A percentile compares a stretch with the other conserved stretches of the same genome.
Evolutionary conservation across 768 basidiomycete species (phyloP).

Genomic region (Amanita subjunquillea): DNA sequence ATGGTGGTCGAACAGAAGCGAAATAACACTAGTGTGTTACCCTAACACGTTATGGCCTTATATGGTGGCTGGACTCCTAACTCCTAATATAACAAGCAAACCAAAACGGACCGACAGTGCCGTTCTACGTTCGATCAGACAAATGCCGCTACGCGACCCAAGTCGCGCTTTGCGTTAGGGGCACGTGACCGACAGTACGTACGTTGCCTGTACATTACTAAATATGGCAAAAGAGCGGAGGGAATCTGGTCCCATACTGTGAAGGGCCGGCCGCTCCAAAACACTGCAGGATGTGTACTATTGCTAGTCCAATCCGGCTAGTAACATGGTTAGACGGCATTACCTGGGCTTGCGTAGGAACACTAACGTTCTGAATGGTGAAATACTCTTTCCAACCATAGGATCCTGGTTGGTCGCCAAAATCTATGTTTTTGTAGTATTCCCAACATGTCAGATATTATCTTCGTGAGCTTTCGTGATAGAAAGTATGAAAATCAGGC

Average conservation of each 20-base stretch:
- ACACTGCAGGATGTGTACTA: slow-evolving; percentile 45
- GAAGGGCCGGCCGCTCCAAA: slow-evolving; percentile 47
- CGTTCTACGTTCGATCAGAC: too few relatives aligned
- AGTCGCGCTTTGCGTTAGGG: too few relatives aligned
- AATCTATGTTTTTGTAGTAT: slow-evolving; percentile 57
- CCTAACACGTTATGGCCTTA: too few relatives aligned
- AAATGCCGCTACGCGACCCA: too few relatives aligned
- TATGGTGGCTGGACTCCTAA: too few relatives aligned
- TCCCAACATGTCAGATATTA: slow-evolving; percentile 37
- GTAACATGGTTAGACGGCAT: background rate
- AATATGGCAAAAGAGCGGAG: background rate
- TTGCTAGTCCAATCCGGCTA: slow-evolving; percentile 29
- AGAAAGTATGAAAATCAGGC: background rate
- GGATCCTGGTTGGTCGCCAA: slow-evolving; percentile 64
- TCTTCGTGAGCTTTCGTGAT: slow-evolving; percentile 33
- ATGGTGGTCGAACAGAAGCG: background rate
- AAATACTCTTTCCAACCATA: slow-evolving; percentile 46
- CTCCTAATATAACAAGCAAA: too few relatives aligned
- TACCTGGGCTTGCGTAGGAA: slow-evolving; percentile 16
- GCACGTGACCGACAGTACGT: too few relatives aligned
- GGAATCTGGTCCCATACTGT: slow-evolving; percentile 18
- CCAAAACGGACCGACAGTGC: too few relatives aligned
- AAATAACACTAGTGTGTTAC: too few relatives aligned
- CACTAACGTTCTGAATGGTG: slow-evolving; percentile 56
- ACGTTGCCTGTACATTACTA: background rate